A percentile compares a stretch with the other conserved stretches of the same genome.
These are phyloP conservation scores for Paraphaeosphaeria minitans DNA, from an alignment of 2,329 filamentous ascomycete genomes.

Conservation along the genomic window DNA sequence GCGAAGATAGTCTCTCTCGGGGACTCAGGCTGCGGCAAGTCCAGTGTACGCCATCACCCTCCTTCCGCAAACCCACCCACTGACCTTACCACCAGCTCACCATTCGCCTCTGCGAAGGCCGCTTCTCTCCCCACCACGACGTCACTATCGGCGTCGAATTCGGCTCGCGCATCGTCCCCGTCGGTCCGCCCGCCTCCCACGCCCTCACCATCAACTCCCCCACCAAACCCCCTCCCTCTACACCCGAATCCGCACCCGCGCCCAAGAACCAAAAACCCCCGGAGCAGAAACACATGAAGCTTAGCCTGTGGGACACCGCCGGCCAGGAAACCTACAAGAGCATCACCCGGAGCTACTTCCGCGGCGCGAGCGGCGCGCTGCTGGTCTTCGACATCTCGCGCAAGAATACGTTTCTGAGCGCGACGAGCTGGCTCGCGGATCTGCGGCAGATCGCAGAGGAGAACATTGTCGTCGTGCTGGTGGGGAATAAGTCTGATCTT, in stretches of 20 bases:
- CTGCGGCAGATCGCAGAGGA: slow-evolving; percentile 93
- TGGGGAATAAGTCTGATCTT: slow-evolving; percentile 94
- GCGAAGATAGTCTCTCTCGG: slow-evolving; percentile 98
- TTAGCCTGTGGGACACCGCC: slow-evolving; percentile 93
- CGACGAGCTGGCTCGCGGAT: slow-evolving; percentile 92
- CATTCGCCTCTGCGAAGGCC: slow-evolving; percentile 93
- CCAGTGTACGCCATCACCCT: slow-evolving; percentile 57
- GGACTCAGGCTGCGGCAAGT: slow-evolving; percentile 96
- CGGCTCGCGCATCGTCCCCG: slow-evolving; percentile 88
- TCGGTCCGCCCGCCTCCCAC: slow-evolving; percentile 78
- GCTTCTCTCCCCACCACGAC: slow-evolving; percentile 92
- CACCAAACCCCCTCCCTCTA: slow-evolving; percentile 24
- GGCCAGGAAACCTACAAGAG: slow-evolving; percentile 98
- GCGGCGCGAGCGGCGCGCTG: slow-evolving; percentile 76
- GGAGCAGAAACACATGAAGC: slow-evolving; percentile 81
- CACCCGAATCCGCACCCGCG: slow-evolving; percentile 26
- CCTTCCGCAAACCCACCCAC: slow-evolving; percentile 6
- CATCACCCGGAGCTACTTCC: slow-evolving; percentile 92
- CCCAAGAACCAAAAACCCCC: slow-evolving; percentile 39
- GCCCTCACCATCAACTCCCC: slow-evolving; percentile 61
- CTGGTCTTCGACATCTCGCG: slow-evolving; percentile 95
- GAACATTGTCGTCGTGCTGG: slow-evolving; percentile 90
- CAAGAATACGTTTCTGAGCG: slow-evolving; percentile 81
- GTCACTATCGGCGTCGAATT: slow-evolving; percentile 98
- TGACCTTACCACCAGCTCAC: slow-evolving; percentile 65